phyloP scores from a whole-genome alignment of 345 rosid genomes.

The Mercurialis annua region DNA sequence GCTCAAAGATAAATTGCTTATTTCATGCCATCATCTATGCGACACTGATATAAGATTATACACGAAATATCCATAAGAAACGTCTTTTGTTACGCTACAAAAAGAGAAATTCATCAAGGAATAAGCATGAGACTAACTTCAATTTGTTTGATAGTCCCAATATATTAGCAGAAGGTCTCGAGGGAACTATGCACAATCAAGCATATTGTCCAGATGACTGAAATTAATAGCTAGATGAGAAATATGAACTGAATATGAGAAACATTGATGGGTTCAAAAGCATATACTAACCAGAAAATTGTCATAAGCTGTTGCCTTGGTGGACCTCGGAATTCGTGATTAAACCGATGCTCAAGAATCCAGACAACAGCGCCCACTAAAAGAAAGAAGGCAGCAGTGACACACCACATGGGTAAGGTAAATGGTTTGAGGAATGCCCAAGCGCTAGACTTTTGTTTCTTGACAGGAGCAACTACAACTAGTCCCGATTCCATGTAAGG shows the following conservation, averaged over 20 bases:
- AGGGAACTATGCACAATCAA: background rate
- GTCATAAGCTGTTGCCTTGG: slow-evolving; percentile 83
- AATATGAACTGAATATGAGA: background rate
- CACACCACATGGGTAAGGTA: slow-evolving; percentile 76
- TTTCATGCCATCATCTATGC: background rate
- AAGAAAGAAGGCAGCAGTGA: slow-evolving; percentile 76
- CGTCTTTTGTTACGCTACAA: no score
- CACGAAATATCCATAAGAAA: background rate
- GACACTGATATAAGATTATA: background rate
- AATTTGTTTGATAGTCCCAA: background rate
- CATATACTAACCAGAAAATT: slow-evolving; percentile 63
- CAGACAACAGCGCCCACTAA: slow-evolving; percentile 87
- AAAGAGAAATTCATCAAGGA: no score
- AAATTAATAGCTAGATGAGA: background rate
- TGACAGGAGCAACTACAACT: slow-evolving; percentile 76
- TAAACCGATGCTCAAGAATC: slow-evolving; percentile 93
- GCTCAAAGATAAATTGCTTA: background rate
- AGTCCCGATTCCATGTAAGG: slow-evolving; percentile 43
- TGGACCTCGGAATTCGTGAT: slow-evolving; percentile 81
- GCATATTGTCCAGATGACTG: background rate
- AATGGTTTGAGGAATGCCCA: slow-evolving; percentile 98
- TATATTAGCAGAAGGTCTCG: background rate
- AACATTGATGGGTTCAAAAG: background rate
- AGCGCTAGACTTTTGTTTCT: slow-evolving; percentile 62
- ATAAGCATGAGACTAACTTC: background rate